phyloP scores from a whole-genome alignment of 1,284 basidiomycete genomes.

The Trichosporon asahii region DNA sequence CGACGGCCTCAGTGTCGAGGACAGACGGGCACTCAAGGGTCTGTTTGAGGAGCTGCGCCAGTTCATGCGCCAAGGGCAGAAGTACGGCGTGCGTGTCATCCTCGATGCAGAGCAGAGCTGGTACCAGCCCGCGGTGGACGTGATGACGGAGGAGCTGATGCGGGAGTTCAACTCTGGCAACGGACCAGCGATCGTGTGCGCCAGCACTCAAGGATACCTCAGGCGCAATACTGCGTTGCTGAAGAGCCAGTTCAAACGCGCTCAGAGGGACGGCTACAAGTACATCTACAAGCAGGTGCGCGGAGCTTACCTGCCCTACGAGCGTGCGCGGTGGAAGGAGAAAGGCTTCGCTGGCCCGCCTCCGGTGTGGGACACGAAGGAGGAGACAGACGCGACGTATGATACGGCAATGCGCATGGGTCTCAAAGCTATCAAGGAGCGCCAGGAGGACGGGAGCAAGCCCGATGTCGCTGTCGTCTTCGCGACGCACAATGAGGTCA shows the following conservation, averaged over 20 bases:
- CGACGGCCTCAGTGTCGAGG: neutral
- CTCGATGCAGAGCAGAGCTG: conserved; percentile 12
- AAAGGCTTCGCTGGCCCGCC: neutral
- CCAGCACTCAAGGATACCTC: neutral
- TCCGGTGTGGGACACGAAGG: neutral
- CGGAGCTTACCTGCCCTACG: conserved; percentile 3
- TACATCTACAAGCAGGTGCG: conserved; percentile 6
- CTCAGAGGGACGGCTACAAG: conserved; percentile 8
- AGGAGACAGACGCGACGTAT: neutral
- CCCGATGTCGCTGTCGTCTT: conserved; percentile 10
- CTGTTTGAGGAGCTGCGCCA: neutral
- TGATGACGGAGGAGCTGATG: conserved; percentile 15
- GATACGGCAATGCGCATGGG: neutral
- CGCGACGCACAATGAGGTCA: conserved; percentile 12
- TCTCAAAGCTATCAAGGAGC: neutral
- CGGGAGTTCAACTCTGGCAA: conserved; percentile 11
- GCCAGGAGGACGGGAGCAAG: neutral
- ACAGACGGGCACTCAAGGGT: neutral
- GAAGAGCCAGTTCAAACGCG: conserved; percentile 4
- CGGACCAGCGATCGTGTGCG: neutral
- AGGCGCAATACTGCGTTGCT: neutral
- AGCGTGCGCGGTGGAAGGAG: neutral
- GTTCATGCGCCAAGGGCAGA: neutral
- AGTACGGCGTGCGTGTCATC: conserved; percentile 12
- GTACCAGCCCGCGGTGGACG: conserved; percentile 14